phyloP scores from a whole-genome alignment of 2,329 filamentous ascomycete genomes.

The Ophioceras dolichostomum region DNA sequence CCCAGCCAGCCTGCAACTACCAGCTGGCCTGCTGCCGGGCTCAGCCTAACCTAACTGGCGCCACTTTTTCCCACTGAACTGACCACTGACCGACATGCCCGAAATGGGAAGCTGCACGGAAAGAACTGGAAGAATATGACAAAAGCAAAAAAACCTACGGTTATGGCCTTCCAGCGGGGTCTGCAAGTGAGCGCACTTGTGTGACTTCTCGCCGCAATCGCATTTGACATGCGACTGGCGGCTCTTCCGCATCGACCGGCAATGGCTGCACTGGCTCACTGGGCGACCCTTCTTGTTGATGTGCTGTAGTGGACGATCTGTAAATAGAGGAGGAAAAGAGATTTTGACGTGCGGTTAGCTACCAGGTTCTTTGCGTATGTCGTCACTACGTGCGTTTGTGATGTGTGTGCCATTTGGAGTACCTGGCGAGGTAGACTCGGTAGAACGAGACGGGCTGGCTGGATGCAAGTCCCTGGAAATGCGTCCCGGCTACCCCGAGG shows the following conservation, averaged over 20 bases:
- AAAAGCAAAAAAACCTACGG: conserved; percentile 30
- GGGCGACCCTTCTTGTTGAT: conserved; percentile 97
- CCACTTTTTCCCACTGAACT: no score
- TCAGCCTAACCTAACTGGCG: no score
- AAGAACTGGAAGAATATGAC: neutral
- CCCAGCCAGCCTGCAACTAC: conserved; percentile 10
- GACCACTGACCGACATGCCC: no score
- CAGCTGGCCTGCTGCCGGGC: no score
- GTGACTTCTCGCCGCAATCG: conserved; percentile 89
- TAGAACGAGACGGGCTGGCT: no score
- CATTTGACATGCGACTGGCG: conserved; percentile 91
- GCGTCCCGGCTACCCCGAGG: no score
- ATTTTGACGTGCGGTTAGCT: neutral
- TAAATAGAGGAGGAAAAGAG: conserved; percentile 10
- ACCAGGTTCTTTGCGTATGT: no score
- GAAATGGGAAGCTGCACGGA: no score
- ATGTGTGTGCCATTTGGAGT: no score
- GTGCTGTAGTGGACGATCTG: conserved; percentile 83
- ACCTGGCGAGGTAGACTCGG: no score
- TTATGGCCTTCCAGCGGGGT: conserved; percentile 44
- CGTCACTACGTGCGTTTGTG: no score
- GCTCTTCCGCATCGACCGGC: conserved; percentile 90
- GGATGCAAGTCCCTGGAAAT: no score
- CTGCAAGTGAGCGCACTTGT: conserved; percentile 52
- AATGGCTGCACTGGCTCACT: conserved; percentile 95